Conservation (phyloP, 176 grass and related monocot genomes). For the Oryza punctata region DNA sequence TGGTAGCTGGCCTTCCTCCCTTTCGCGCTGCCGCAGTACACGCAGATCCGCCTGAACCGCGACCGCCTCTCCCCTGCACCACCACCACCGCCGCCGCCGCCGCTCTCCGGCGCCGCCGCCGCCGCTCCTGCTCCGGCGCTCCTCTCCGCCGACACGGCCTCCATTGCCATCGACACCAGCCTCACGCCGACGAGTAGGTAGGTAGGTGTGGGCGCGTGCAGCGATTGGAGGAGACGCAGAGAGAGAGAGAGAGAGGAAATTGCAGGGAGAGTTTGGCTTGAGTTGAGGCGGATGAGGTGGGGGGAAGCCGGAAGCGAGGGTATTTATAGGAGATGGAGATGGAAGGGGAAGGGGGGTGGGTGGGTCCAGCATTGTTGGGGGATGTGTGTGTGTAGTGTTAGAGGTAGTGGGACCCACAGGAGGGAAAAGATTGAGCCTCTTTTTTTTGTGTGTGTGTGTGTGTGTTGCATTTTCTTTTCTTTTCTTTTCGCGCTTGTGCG, state of each 20-base stretch:
- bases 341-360: neutral
- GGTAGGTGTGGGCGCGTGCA: slow-evolving; percentile 14
- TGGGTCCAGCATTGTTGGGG: slow-evolving; percentile 51
- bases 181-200: slow-evolving; percentile 17
- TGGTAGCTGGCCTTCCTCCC: slow-evolving; percentile 80
- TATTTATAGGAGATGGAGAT: slow-evolving; percentile 43
- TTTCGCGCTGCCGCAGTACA: slow-evolving; percentile 82
- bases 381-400: neutral
- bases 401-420: neutral
- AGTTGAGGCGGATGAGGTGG: slow-evolving; percentile 31
- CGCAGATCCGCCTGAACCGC: slow-evolving; percentile 81
- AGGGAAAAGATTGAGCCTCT: neutral
- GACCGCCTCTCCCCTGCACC: slow-evolving; percentile 49
- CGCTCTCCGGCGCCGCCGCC: neutral
- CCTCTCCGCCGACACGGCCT: slow-evolving; percentile 33
- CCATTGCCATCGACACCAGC: slow-evolving; percentile 12
- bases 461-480: neutral
- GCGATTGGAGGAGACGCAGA: neutral
- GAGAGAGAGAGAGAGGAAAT: neutral
- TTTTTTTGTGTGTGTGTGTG: no score
- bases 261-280: neutral
- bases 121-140: neutral
- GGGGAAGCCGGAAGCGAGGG: neutral
- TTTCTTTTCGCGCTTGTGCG: neutral
- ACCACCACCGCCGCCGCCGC: neutral